Base-by-base conservation (phyloP, 805 yeast species). In the Wickerhamomyces rabaulensis region DNA sequence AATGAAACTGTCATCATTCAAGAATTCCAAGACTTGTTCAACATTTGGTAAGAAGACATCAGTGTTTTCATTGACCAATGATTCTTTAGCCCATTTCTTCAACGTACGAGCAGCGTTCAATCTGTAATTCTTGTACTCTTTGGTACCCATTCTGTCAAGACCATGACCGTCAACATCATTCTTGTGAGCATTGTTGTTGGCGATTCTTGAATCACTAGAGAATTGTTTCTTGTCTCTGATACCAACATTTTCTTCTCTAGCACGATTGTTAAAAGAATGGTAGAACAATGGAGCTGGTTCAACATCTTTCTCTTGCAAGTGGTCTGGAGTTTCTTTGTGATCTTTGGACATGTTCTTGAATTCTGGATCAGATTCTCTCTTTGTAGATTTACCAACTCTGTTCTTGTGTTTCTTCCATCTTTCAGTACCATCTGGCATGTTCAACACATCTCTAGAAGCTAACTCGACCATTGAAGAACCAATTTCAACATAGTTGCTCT, bases 181-280 rank as follows among this genome's bases (percentile, higher is more conserved):
- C 48, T 71, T 69, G 62, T 91, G 97, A 12, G 61, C 64, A n/a
- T 68, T 68, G 56, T 76, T 85, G 31, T 81, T 80, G 41, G 82
- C 82, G 31, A 91, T 82, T 61, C 98, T 78, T 0, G 91, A 76
- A 63, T 92, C 98, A 1, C 82, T 74, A 9, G 96, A 87, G 44
- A 81, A 79, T 46, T 81, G 79, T 68, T 92, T 92, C 59, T 78
- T 80, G 49, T 90, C 97, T 47, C 95, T 70, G 19, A 92, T 76
- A 44, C 98, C 98, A 36, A 70, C 67, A 60, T 92, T 92, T 25
- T 88, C 95, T 46, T 76, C 84, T 25, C 97, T 96, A 0, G 96
- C 95, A 57, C 95, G 74, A 59, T 87, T 81, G 63, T 91, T 92
- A 68, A 91, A 92, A 0, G 96, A 82, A 50, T 73, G 73, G 46